Conservation (phyloP, 2,329 filamentous ascomycete species). For the Neonectria hederae region DNA sequence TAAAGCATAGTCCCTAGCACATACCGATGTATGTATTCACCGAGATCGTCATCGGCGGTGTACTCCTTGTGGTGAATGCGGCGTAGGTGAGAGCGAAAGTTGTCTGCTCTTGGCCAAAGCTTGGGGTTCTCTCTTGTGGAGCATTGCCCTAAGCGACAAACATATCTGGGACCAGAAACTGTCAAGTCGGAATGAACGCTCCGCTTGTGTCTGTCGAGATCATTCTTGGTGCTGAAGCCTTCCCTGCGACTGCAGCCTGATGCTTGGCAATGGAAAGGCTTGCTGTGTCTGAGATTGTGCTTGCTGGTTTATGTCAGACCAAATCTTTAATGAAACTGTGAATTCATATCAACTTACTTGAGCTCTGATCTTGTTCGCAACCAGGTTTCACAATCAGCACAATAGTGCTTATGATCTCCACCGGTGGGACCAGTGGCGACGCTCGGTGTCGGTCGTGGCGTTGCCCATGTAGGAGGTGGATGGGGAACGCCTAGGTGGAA, state of each 20-base stretch:
- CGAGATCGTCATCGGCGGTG: constrained; percentile 51
- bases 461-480: constrained; percentile 17
- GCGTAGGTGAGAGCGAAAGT: constrained; percentile 82
- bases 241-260: constrained; percentile 64
- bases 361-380: constrained; percentile 65
- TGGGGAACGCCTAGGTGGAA: constrained; percentile 31
- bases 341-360: constrained; percentile 53
- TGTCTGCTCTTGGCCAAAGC: constrained; percentile 83
- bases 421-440: constrained; percentile 28
- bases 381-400: constrained; percentile 50
- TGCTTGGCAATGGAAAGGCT: constrained; percentile 70
- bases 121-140: constrained; percentile 57
- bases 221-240: constrained; percentile 83
- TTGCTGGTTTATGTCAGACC: constrained; percentile 65
- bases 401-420: constrained; percentile 42
- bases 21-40: constrained; percentile 44
- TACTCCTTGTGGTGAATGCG: constrained; percentile 67
- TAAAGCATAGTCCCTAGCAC: background rate
- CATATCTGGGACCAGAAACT: constrained; percentile 35
- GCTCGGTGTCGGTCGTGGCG: constrained; percentile 27
- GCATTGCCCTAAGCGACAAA: constrained; percentile 41
- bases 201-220: constrained; percentile 80
- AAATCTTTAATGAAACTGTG: background rate
- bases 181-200: constrained; percentile 70
- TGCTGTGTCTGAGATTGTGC: constrained; percentile 75